Evolutionary conservation across 2,329 filamentous ascomycete genomes (phyloP), one percentile per base, ranked within the genome.

Genomic region (Neonectria coccinea): DNA sequence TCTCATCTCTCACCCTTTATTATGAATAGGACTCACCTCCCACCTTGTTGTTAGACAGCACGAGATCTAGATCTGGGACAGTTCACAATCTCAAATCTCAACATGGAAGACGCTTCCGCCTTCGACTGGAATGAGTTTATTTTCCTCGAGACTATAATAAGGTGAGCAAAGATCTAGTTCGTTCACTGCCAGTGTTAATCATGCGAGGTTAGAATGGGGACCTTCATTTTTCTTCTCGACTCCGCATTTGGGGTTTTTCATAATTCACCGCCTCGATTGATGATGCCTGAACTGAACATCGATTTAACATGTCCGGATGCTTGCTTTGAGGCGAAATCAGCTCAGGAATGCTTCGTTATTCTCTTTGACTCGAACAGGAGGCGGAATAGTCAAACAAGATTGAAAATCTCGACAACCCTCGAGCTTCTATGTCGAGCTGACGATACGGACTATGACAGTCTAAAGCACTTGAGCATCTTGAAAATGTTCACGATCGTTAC

Each of bases 401-500:
- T 54, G 9, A 42, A 31, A 33, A 51, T 58, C 7, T 39, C 56
- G 3, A 42, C 27, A 2, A 18, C 31, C 5, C 20, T 50, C 4
- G 45, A 58, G 14, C 29, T 51, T 16, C 56, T 58, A 12, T 58
- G 44, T 31, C 56, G 47, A 18, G 11, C 20, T 14, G 42, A 47
- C 5, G 25, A 10, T 6, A 25, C 20, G 7, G 22, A 51, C 7
- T 7, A 5, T 12, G 44, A 31, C 11, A 33, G 16, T 9, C 7
- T 58, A 0, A 18, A 22, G 9, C 51, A 54, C 56, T 14, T 58
- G 20, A 51, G 56, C 45, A 51, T 58, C 8, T 9, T 58, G 1
- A 58, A 58, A 6, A 45, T 58, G 33, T 58, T 58, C n/a, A 58
- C 56, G 5, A 31, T 58, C n/a, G 33, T 58, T 5, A 58, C 56